Evolutionary conservation across 768 basidiomycete genomes (phyloP).

Genomic region (Boletus speciosus): DNA sequence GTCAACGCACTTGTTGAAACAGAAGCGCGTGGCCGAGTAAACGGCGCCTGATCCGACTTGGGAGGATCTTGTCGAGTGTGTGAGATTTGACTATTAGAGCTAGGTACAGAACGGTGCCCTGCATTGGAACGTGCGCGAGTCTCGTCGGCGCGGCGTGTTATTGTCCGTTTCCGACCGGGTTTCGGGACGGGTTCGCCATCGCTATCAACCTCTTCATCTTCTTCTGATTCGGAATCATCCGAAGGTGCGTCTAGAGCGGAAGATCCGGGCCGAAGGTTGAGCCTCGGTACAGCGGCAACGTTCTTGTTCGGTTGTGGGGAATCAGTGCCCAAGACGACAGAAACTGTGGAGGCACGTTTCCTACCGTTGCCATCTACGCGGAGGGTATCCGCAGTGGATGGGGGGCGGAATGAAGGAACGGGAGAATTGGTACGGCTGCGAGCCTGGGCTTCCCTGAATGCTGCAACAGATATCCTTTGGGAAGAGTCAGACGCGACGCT

Average conservation of each 20-base stretch:
- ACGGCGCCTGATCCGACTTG: constrained; percentile 2
- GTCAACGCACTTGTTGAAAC: constrained; percentile 56
- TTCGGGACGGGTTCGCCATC: constrained; percentile 33
- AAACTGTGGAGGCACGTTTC: constrained; percentile 30
- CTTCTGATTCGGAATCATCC: constrained; percentile 36
- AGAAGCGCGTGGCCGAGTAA: constrained; percentile 45
- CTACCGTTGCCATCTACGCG: constrained; percentile 25
- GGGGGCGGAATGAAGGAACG: constrained; percentile 45
- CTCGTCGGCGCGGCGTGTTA: constrained; percentile 23
- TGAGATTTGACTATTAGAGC: not conserved
- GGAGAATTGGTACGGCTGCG: constrained; percentile 61
- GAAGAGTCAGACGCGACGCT: constrained; percentile 63
- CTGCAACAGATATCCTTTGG: constrained; percentile 76
- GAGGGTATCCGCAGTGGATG: constrained; percentile 32
- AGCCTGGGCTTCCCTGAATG: constrained; percentile 76
- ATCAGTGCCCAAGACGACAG: constrained; percentile 20
- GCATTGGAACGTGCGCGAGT: constrained; percentile 16
- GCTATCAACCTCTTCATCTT: constrained; percentile 36
- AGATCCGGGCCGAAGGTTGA: constrained; percentile 10
- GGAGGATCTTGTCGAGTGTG: constrained; percentile 5
- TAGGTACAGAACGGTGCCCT: constrained; percentile 12
- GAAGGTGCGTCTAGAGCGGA: constrained; percentile 26
- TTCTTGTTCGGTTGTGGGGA: constrained; percentile 11
- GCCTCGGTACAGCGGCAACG: constrained; percentile 2
- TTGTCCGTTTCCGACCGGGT: constrained; percentile 33